Percentiles rank a stretch among this genome's conserved stretches.
Conservation (phyloP, 768 basidiomycete genomes). For the Gautieria morchelliformis region DNA sequence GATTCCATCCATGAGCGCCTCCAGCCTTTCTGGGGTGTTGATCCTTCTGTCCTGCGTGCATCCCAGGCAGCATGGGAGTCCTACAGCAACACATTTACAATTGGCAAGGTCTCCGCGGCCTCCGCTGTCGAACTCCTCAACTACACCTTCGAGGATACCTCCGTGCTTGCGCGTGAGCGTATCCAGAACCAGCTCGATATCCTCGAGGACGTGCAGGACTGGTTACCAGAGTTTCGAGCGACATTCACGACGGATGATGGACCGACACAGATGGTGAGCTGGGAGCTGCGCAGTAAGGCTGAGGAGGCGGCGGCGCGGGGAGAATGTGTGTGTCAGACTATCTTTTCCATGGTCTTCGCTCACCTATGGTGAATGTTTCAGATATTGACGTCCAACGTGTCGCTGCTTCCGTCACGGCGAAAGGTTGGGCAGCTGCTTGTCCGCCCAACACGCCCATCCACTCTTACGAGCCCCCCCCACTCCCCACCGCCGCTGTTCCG, state of each 20-base stretch:
- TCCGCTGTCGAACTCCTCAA: conserved; percentile 12
- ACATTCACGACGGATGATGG: conserved; percentile 36
- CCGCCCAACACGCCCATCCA: conserved; percentile 2
- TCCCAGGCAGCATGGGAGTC: conserved; percentile 22
- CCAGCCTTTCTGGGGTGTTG: conserved; percentile 34
- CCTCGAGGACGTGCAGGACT: conserved; percentile 29
- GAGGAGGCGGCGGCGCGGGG: conserved; percentile 25
- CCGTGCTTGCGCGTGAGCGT: conserved; percentile 14
- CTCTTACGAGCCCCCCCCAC: too few species aligned
- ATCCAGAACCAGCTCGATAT: conserved; percentile 24
- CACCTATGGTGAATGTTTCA: not conserved
- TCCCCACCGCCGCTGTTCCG: not conserved
- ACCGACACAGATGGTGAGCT: conserved; percentile 30
- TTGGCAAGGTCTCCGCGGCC: conserved; percentile 18
- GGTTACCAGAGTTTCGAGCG: conserved; percentile 36
- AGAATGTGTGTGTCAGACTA: conserved; percentile 19
- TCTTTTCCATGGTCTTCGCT: not conserved
- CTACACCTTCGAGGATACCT: conserved; percentile 10
- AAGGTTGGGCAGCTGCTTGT: conserved; percentile 26
- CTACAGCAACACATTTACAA: conserved; percentile 25
- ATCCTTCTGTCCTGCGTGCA: conserved; percentile 22
- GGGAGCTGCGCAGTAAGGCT: conserved; percentile 22
- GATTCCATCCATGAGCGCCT: conserved; percentile 38
- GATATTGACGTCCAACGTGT: not conserved
- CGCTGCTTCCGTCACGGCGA: not conserved